Base-by-base conservation (phyloP, 208 protist species). In the Phytomonas sp. region DNA sequence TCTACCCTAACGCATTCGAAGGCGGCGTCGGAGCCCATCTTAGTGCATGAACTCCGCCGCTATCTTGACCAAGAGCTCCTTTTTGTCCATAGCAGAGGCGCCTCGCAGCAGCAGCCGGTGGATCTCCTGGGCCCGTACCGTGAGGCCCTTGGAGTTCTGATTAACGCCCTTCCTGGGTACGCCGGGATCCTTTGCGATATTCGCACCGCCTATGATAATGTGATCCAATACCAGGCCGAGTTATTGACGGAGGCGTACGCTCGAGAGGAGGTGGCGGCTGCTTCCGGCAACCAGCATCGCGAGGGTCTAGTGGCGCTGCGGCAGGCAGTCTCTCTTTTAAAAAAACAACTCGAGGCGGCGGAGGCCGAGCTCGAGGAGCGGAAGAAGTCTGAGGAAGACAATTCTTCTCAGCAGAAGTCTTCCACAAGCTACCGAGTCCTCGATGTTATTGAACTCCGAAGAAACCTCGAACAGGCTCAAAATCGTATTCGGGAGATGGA, bases 121-220 rank as follows among this genome's bases (percentile, higher is more conserved):
- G 78, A 88, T 20, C 83, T 83, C 61, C 77, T 94, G 15, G 67
- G 60, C 17, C 87, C 89, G 7, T 92, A 92, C 81, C 82, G 90
- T 60, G 90, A 95, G 66, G 80, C 84, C 2, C 84, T 95, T 69
- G 76, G 74, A 30, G 81, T 80, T 32, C 73, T 95, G 65, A 78
- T 80, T 60, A 76, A 79, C 51, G 81, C 85, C 34, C 89, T 95
- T 60, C 87, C 87, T 0, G 80, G 74, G 15, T 95, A 95, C 74
- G 70, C 75, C 1, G 73, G 71, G 31, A 77, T 95, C 28, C 62
- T 95, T 26, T 75, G 80, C 28, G 85, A 93, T 65, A 93, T 95
- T 36, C 77, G 80, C 40, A 73, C 77, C 28, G 89, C 83, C 3
- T 95, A 95, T 68, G 89, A 95, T 78, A 79, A 84, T 60, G 89